Evolutionary conservation across 2,329 filamentous ascomycete species (phyloP), one percentile per base, ranked within the genome.

Genomic region (Nothomitra cinnamomea): DNA sequence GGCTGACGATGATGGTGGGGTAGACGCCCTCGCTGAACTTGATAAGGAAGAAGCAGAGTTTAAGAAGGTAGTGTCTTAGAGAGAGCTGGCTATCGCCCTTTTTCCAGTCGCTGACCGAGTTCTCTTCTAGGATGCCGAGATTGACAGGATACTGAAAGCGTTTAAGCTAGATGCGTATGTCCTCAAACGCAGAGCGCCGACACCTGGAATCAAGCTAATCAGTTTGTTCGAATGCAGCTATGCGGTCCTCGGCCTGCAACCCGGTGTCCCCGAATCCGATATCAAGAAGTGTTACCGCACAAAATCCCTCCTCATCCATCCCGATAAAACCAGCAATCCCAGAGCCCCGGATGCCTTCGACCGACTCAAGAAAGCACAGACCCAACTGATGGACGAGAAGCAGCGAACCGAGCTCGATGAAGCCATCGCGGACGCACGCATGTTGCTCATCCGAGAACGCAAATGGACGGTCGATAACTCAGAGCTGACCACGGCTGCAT

Each of bases 241-340:
- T 67, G 87, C 90, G 51, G 87, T 98, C 50, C 82, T 98, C 47
- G 92, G 94, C 67, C 84, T 98, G 47, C 88, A 95, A 66, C 92
- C 92, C 2, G 92, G 92, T 64, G 87, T 96, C 19, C 81, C 92
- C 54, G 90, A 96, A 61, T 89, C 87, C 56, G 92, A 96, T 70
- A 96, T 98, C 74, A 96, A 95, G 70, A 74, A 83, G 61, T 79
- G 79, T 60, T 98, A 96, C 72, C 89, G 92, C 73, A 89, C 87
- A 63, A 96, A 95, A 69, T 98, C 92, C n/a, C 82, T 98, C 55
- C 81, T 98, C 50, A 96, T 98, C 72, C 92, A 98, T 72, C 92
- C 92, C 5, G 92, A 98, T 73, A 98, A 98, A 69, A 95, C 92
- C 54, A 82, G 82, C 63, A 96, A 98, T 65, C 83, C 87, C 0